Evolutionary conservation across 768 basidiomycete species (phyloP).

Genomic region (Amanita pallidorosea): DNA sequence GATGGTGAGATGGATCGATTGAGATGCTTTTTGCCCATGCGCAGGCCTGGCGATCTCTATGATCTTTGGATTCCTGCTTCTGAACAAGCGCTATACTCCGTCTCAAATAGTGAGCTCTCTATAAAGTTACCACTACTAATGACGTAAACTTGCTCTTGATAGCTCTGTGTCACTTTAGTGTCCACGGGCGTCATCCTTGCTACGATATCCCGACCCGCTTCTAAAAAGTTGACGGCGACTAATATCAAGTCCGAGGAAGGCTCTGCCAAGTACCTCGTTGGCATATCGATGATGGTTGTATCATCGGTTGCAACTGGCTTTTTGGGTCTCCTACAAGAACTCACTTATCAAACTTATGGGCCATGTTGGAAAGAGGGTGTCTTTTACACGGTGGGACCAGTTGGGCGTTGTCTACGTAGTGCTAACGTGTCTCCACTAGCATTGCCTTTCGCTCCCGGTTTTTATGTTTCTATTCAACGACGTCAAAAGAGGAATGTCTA

Average conservation of each 20-base stretch:
- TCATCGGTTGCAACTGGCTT: slow-evolving; percentile 60
- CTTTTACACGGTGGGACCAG: slow-evolving; percentile 59
- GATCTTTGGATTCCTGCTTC: slow-evolving; percentile 53
- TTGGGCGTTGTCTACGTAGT: neutral
- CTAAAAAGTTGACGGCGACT: slow-evolving; percentile 12
- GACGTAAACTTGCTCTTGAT: neutral
- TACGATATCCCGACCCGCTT: slow-evolving; percentile 48
- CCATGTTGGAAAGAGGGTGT: slow-evolving; percentile 77
- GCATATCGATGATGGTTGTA: slow-evolving; percentile 56
- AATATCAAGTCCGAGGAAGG: slow-evolving; percentile 20
- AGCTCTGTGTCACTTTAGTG: slow-evolving; percentile 60
- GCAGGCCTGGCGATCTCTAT: slow-evolving; percentile 70
- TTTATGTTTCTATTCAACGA: slow-evolving; percentile 53
- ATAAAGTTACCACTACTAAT: too few relatives aligned
- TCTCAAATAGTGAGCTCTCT: slow-evolving; percentile 45
- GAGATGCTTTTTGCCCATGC: neutral
- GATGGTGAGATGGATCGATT: neutral
- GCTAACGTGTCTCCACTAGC: slow-evolving; percentile 30
- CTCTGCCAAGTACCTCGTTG: slow-evolving; percentile 40
- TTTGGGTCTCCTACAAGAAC: slow-evolving; percentile 68
- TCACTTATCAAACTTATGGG: slow-evolving; percentile 63
- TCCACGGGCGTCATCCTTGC: slow-evolving; percentile 63
- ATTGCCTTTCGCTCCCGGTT: slow-evolving; percentile 67
- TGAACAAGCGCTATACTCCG: slow-evolving; percentile 46
- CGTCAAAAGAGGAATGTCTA: slow-evolving; percentile 43